Evolutionary conservation across 306 rosid genomes (phyloP), one percentile per base, ranked within the genome.

Genomic region (Cucurbita maxima): DNA sequence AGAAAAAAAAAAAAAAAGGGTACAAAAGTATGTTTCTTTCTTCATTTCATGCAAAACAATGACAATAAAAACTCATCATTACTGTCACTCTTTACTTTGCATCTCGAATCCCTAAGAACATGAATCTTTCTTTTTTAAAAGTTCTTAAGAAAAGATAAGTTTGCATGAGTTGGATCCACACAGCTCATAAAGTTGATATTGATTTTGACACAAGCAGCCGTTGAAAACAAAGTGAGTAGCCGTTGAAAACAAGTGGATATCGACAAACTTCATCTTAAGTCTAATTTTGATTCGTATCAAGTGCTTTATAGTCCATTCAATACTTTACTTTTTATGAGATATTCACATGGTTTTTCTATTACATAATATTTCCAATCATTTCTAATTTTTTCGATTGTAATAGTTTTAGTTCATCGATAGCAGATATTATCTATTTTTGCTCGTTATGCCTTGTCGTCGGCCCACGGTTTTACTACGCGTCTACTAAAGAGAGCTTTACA

Each of bases 61-160:
- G 89, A 86, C 83, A 77, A 58, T 70, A 80, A 15, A 30, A 81
- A 79, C 72, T 81, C 86, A 87, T 90, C 90, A 88, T 90, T 88
- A 79, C 86, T 82, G 80, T 82, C 88, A 87, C 83, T 64, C 86
- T 76, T 72, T 81, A 75, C 80, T 81, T 90, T 83, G 70, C 25
- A 3, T 79, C 87, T 53, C 87, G 78, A 83, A 90, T 90, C 95
- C 95, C 95, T 55, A 88, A 73, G 80, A 87, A 81, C 78, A 74
- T 79, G 62, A 74, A 81, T 74, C 63, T 76, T 76, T 47, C 25
- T 79, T 83, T 48, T 59, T 12, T 44, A 34, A 51, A 0, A 25
- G 25, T 9, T n/a, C 8, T 5, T 6, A 2, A 1, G 38, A 63
- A 63, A 63, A 63, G 50, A 63, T 63, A 4, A 16, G 50, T 41